These are phyloP conservation scores for Leccinum fibrillosum DNA, from an alignment of 768 basidiomycete species.

Conservation along the genomic window DNA sequence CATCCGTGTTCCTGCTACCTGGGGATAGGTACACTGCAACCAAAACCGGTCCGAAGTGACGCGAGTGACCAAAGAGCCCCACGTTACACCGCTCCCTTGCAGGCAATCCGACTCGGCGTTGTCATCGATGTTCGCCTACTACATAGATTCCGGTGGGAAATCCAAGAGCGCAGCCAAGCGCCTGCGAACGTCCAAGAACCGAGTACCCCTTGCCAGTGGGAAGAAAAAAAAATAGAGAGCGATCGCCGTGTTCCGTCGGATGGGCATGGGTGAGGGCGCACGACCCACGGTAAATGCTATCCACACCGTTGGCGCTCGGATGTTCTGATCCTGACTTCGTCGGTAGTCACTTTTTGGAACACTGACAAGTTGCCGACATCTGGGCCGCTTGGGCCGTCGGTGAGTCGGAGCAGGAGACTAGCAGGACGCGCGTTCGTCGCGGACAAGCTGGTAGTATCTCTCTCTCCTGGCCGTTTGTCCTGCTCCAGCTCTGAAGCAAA, in stretches of 20 bases:
- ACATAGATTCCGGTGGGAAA: neutral
- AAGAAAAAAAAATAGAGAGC: neutral
- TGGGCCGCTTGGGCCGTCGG: neutral
- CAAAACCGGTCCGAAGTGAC: no score
- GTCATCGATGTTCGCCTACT: no score
- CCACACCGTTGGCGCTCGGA: neutral
- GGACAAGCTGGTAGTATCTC: no score
- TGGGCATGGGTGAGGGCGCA: neutral
- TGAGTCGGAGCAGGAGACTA: slow-evolving; percentile 5
- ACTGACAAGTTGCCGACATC: neutral
- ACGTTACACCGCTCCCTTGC: no score
- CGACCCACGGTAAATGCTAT: neutral
- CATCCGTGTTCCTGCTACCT: no score
- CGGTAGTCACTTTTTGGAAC: neutral
- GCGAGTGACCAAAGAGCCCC: no score
- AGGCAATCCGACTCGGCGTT: no score
- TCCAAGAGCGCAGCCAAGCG: neutral
- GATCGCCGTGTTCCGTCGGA: neutral
- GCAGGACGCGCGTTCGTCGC: neutral
- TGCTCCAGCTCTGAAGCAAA: neutral
- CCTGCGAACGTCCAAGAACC: neutral
- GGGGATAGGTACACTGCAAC: no score
- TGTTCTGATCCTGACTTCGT: neutral
- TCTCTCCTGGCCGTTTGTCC: neutral
- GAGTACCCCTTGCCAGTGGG: neutral